Percentiles rank a stretch among this genome's conserved stretches.
Evolutionary conservation across 768 basidiomycete species (phyloP).

Genomic region (Cyclocybe cylindracea): DNA sequence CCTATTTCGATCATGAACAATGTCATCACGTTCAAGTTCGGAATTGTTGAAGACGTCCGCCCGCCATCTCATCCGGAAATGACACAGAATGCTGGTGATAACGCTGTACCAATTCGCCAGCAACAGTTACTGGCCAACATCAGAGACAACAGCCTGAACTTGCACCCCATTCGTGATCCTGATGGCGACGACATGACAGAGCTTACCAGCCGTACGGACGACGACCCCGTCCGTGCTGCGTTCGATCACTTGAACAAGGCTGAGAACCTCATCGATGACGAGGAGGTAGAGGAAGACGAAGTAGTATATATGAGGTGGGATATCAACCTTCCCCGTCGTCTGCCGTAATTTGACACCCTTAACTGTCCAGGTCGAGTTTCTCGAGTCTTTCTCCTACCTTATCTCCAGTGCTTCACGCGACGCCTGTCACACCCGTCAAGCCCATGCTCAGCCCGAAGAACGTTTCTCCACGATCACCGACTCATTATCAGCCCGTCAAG

Average conservation of each 20-base stretch:
- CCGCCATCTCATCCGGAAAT: slow-evolving; percentile 13
- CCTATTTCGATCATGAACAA: slow-evolving; percentile 38
- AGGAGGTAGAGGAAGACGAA: slow-evolving; percentile 62
- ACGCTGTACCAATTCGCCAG: slow-evolving; percentile 12
- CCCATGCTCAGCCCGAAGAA: slow-evolving; percentile 31
- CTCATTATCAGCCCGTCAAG: slow-evolving; percentile 20
- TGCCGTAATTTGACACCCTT: neutral
- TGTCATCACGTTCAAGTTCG: slow-evolving; percentile 34
- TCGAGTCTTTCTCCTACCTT: slow-evolving; percentile 32
- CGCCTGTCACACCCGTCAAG: slow-evolving; percentile 35
- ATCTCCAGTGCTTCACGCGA: slow-evolving; percentile 33
- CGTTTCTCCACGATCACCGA: slow-evolving; percentile 32
- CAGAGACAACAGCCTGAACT: slow-evolving; percentile 20
- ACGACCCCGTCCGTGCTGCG: slow-evolving; percentile 77
- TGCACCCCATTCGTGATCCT: slow-evolving; percentile 18
- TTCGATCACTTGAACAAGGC: slow-evolving; percentile 50
- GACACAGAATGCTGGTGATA: slow-evolving; percentile 2
- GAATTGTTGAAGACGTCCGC: slow-evolving; percentile 25
- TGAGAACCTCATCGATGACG: slow-evolving; percentile 40
- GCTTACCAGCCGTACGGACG: slow-evolving; percentile 72
- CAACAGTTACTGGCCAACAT: slow-evolving; percentile 24
- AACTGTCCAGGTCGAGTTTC: slow-evolving; percentile 21
- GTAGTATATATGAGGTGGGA: slow-evolving; percentile 73
- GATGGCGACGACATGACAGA: slow-evolving; percentile 69
- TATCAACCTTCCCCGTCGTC: neutral